Base-by-base conservation (phyloP, 148 eudicot species). In the Fagopyrum tataricum region DNA sequence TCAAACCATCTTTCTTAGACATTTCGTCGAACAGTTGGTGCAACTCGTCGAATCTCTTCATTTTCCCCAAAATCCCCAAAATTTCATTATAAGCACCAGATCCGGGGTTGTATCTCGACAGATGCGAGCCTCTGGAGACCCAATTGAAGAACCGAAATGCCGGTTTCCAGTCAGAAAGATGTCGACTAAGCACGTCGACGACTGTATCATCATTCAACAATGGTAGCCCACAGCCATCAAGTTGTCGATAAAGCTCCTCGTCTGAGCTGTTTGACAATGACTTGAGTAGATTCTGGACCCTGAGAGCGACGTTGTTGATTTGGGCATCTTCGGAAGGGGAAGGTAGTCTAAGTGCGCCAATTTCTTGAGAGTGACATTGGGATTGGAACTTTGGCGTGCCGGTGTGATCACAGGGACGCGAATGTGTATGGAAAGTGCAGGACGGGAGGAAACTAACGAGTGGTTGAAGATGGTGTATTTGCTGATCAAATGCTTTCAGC, bases 111-210 rank as follows among this genome's bases (percentile, higher is more conserved):
- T 81, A 84, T 43, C 85, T 91, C 79, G 69, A 69, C 71, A 78
- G 62, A 73, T 74, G 76, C 66, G 13, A 40, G 18, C 53, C 77
- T 67, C 71, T 74, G 5, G 64, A 79, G 13, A 87, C 85, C 96
- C 88, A 93, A 18, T 72, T 85, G 82, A 90, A 90, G 89, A 93
- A 89, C 37, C 67, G 67, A 74, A 77, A 81, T 6, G 96, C 98
- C 0, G 84, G 74, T 79, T 85, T 85, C 92, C 89, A 89, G 73
- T 93, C 89, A 3, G 90, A 89, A 66, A 82, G 84, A 70, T 84
- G 84, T 21, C 98, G 80, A 48, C 72, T 76, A 64, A 93, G 85
- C 75, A 93, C 91, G 49, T 82, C 76, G 47, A 89, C 80, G 18
- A 91, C 86, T 62, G 89, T 78, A 66, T 78, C 85, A 43, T 90